Evolutionary conservation across 2,329 filamentous ascomycete species (phyloP).

Genomic region (Bipolaris bicolor): DNA sequence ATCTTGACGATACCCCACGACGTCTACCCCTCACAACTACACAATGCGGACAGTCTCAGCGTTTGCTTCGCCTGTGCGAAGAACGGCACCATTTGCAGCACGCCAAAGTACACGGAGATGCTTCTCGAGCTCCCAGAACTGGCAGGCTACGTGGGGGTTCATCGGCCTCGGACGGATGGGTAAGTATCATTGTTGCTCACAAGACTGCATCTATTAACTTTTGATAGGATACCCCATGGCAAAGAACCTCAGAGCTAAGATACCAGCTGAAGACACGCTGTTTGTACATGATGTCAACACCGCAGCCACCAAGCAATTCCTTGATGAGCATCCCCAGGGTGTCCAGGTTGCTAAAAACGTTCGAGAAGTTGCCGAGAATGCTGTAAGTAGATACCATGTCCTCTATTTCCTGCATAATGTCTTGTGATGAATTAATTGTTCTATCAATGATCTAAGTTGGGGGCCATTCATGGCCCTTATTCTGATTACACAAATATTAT

Average conservation of each 20-base stretch:
- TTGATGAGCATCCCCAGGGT: conserved; percentile 59
- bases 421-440: conserved; percentile 59
- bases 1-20: conserved; percentile 25
- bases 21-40: conserved; percentile 18
- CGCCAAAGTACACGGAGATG: conserved; percentile 43
- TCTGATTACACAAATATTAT: conserved; percentile 68
- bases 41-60: conserved; percentile 41
- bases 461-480: conserved; percentile 60
- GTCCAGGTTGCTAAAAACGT: conserved; percentile 64
- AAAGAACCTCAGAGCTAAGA: conserved; percentile 70
- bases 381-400: conserved; percentile 59
- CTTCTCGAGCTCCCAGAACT: conserved; percentile 52
- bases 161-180: conserved; percentile 60
- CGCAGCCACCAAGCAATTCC: conserved; percentile 62
- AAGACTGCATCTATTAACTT: conserved; percentile 30
- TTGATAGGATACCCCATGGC: conserved; percentile 71
- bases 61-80: conserved; percentile 37
- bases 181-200: conserved; percentile 38
- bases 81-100: conserved; percentile 23
- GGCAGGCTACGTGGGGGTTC: conserved; percentile 57
- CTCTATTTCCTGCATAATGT: conserved; percentile 5
- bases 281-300: conserved; percentile 71
- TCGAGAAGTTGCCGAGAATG: conserved; percentile 68
- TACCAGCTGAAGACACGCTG: conserved; percentile 66
- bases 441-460: conserved; percentile 78